Base-by-base conservation (phyloP, 495 filamentous ascomycete genomes). In the Margaritispora aquatica region DNA sequence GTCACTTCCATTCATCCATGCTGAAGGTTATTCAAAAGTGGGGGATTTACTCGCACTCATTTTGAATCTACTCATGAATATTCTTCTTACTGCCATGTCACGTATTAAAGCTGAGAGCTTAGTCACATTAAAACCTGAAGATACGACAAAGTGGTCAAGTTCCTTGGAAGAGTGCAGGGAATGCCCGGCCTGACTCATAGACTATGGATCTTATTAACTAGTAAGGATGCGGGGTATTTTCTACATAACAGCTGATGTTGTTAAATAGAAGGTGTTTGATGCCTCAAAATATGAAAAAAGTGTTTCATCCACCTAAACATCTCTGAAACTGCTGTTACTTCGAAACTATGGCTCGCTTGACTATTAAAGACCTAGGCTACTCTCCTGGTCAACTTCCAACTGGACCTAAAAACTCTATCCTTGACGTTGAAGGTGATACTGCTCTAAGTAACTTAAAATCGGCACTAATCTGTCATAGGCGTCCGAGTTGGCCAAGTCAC, bases 401-500 rank as follows among this genome's bases (percentile, higher is more conserved):
- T 15, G 63, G 63, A 0, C 60, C 66, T 1, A 63, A 63, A 56
- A 68, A 66, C 48, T 68, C 66, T 0, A 63, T 68, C 54, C 61
- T 68, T 44, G 63, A 68, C 44, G 61, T 68, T 13, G 44, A 56
- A 58, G 66, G 66, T 56, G 55, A 22, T 55, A 21, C 8, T 5
- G 7, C 2, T 8, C 17, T 50, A 21, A 38, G 22, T 19, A 54
- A 50, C 26, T 29, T 29, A 19, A 9, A 15, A 22, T n/a, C 47
- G 26, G 20, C 47, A 5, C 29, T 58, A 22, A 55, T 27, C 10
- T 11, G 26, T 23, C 9, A 17, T 13, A 66, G 66, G 63, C 17
- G 61, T 68, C 20, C 61, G 57, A 34, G 59, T 68, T 13, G 66
- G 66, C 13, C 66, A 68, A 64, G 61, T 59, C 2, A 66, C 63